Base-by-base conservation (phyloP, 2,329 filamentous ascomycete species). In the Neofusicoccum cordaticola region DNA sequence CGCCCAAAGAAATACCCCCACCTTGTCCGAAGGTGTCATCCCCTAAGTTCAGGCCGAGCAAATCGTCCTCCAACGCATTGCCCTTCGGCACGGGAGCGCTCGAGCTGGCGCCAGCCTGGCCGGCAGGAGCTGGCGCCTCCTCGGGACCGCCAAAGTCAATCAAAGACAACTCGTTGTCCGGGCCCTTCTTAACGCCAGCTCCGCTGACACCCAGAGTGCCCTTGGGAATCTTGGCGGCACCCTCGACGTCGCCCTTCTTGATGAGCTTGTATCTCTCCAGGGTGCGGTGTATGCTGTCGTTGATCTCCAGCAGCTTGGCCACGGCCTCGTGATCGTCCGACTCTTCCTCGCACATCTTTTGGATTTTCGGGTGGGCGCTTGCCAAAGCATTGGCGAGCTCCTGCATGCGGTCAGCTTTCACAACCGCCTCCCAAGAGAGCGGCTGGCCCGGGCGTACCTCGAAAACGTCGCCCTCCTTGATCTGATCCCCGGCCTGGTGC, bases 261-360 rank as follows among this genome's bases (percentile, higher is more conserved):
- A 98, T 88, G 63, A 98, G 82, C 83, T 92, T 96, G 78, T 98
- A 99, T 68, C 95, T 84, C 79, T 98, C 92, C 64, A 98, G 92
- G 1, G 95, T 99, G 67, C 94, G 88, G 75, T 98, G 92, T 85
- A 99, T 99, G 79, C 93, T 97, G 78, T 99, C 95, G 75, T 99
- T 99, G 74, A 99, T 98, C 75, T 98, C 93, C 64, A 99, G 85
- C 11, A 99, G 83, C 78, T 97, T 97, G 48, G 93, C 91, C 5
- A 99, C 95, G 4, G 95, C 95, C 80, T 97, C 95, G 67, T 93
- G 89, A 73, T 99, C 95, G 67, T 98, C 94, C 11, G 93, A 97
- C 74, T 99, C 95, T 78, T 99, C 95, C 78, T 98, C 94, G 73
- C 94, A 98, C 94, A 99, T 99, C 80, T 92, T 97, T 76, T 98